Conservation (phyloP, 2,329 filamentous ascomycete genomes). For the Penicillium digitatum region DNA sequence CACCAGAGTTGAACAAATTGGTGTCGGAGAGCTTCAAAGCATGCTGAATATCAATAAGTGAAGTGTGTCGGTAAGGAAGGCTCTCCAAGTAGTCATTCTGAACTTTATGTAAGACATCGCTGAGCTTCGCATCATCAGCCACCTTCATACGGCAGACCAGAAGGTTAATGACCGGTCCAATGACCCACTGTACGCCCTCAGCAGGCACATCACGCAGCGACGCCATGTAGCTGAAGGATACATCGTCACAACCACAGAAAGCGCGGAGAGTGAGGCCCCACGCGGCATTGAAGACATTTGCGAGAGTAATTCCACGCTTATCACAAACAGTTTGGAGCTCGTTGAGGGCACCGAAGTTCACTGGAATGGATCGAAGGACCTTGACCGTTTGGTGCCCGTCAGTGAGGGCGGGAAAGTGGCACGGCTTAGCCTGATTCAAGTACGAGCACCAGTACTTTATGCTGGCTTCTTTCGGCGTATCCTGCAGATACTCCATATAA, state of each 20-base stretch:
- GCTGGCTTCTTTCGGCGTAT: constrained; percentile 25
- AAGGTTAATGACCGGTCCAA: constrained; percentile 49
- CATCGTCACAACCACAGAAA: constrained; percentile 65
- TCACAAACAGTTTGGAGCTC: constrained; percentile 42
- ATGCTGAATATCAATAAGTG: constrained; percentile 48
- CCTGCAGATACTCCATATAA: constrained; percentile 33
- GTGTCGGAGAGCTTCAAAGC: constrained; percentile 37
- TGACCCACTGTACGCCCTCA: constrained; percentile 39
- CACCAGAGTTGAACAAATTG: constrained; percentile 47
- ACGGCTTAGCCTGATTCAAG: constrained; percentile 32
- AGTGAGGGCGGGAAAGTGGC: constrained; percentile 36
- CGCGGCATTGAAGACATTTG: constrained; percentile 62
- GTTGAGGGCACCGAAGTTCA: constrained; percentile 28
- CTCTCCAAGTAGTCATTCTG: constrained; percentile 48
- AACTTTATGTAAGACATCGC: constrained; percentile 40
- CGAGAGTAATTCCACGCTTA: constrained; percentile 45
- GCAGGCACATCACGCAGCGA: constrained; percentile 43
- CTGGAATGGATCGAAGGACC: constrained; percentile 28
- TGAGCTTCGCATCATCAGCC: constrained; percentile 29
- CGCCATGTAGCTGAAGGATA: constrained; percentile 50
- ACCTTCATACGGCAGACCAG: constrained; percentile 45
- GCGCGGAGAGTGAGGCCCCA: constrained; percentile 65
- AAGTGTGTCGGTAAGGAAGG: constrained; percentile 43
- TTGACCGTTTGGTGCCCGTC: constrained; percentile 26
- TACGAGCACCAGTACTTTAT: constrained; percentile 41